Evolutionary conservation across 2,329 filamentous ascomycete genomes (phyloP).

Genomic region (Onygenales sp.): DNA sequence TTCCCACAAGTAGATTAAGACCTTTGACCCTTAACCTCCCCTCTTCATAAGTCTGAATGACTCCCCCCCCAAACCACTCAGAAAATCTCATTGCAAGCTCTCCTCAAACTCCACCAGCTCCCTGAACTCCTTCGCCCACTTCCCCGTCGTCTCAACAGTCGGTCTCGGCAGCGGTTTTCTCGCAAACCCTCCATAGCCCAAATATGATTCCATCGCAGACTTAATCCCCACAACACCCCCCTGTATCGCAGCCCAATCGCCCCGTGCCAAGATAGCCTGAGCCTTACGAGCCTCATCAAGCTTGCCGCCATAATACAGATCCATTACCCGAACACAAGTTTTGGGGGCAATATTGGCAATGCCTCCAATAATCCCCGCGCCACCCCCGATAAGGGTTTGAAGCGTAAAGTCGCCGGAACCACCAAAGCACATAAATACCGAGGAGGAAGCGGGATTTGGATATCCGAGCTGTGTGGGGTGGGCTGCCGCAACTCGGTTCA

Average conservation of each 20-base stretch:
- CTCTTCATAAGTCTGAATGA: too few relatives aligned
- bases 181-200: slow-evolving; percentile 55
- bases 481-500: slow-evolving; percentile 58
- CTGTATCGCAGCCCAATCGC: slow-evolving; percentile 61
- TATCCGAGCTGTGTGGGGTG: neutral
- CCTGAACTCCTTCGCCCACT: slow-evolving; percentile 89
- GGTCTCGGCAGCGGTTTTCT: slow-evolving; percentile 40
- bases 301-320: slow-evolving; percentile 51
- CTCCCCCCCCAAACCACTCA: neutral
- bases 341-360: slow-evolving; percentile 62
- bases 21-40: too few relatives aligned
- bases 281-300: slow-evolving; percentile 51
- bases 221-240: slow-evolving; percentile 62
- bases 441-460: neutral
- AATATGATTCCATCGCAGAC: slow-evolving; percentile 51
- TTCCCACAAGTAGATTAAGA: too few relatives aligned
- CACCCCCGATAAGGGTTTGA: slow-evolving; percentile 60
- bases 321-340: slow-evolving; percentile 51
- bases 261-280: slow-evolving; percentile 56
- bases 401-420: slow-evolving; percentile 67
- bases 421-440: slow-evolving; percentile 56
- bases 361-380: slow-evolving; percentile 62
- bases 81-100: slow-evolving; percentile 4
- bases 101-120: slow-evolving; percentile 14
- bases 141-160: slow-evolving; percentile 83